Evolutionary conservation across 208 protist genomes (phyloP).

Genomic region (Trypanosoma caninum): DNA sequence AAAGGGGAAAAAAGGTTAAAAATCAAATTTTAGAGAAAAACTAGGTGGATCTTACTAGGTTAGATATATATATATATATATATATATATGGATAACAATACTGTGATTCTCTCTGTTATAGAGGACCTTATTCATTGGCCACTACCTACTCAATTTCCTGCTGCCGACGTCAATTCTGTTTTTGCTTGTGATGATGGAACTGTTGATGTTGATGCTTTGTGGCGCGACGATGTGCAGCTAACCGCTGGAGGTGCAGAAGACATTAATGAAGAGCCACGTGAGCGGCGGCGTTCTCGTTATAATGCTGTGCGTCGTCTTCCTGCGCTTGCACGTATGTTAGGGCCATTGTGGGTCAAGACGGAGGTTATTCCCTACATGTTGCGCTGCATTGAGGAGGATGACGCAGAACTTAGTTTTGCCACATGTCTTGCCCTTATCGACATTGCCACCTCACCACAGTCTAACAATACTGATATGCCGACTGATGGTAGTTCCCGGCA

Average conservation of each 20-base stretch:
- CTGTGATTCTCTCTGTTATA: slow-evolving; percentile 59
- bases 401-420: slow-evolving; percentile 53
- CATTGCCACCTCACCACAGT: slow-evolving; percentile 20
- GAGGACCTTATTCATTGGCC: slow-evolving; percentile 81
- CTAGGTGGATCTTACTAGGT: too few species aligned
- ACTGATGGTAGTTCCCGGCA: slow-evolving; percentile 3
- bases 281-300: slow-evolving; percentile 44
- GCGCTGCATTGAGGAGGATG: slow-evolving; percentile 77
- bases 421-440: slow-evolving; percentile 52
- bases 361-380: slow-evolving; percentile 75
- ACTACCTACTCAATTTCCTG: slow-evolving; percentile 25
- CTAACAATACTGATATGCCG: not conserved
- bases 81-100: slow-evolving; percentile 75
- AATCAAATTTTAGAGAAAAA: not conserved
- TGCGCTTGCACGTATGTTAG: slow-evolving; percentile 44
- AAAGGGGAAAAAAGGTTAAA: not conserved
- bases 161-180: not conserved
- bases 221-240: slow-evolving; percentile 13
- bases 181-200: not conserved
- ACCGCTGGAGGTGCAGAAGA: slow-evolving; percentile 38
- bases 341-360: slow-evolving; percentile 38
- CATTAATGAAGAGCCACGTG: slow-evolving; percentile 40
- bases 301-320: slow-evolving; percentile 60
- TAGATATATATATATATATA: too few species aligned
- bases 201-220: not conserved